Conservation (phyloP, 768 basidiomycete species). For the Leccinum barrowsii region DNA sequence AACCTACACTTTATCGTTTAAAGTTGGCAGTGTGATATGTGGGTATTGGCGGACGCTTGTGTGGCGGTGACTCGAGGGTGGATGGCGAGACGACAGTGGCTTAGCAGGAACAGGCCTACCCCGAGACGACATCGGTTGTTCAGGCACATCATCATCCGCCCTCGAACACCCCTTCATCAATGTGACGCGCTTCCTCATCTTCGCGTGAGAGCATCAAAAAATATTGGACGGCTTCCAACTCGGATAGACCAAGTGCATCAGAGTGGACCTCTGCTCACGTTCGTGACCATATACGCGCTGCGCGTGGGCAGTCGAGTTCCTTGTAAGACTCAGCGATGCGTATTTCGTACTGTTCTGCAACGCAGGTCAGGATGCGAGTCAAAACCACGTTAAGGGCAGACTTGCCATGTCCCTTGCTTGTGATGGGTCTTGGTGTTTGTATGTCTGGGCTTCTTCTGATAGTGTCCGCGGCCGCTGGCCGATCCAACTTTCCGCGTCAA, state of each 20-base stretch:
- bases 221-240: slow-evolving; percentile 75
- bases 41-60: slow-evolving; percentile 28
- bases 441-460: slow-evolving; percentile 34
- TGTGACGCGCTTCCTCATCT: slow-evolving; percentile 41
- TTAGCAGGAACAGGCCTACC: slow-evolving; percentile 6
- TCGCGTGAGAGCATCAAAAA: slow-evolving; percentile 83
- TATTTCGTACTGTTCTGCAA: slow-evolving; percentile 61
- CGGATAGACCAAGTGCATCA: slow-evolving; percentile 67
- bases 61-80: slow-evolving; percentile 12
- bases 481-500: slow-evolving; percentile 66
- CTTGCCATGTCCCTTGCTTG: slow-evolving; percentile 49
- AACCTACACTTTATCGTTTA: slow-evolving; percentile 54
- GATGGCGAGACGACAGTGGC: slow-evolving; percentile 7
- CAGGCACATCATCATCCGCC: slow-evolving; percentile 36
- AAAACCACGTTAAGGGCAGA: background rate
- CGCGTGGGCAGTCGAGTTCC: slow-evolving; percentile 40
- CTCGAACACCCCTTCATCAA: slow-evolving; percentile 56
- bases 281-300: slow-evolving; percentile 44
- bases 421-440: slow-evolving; percentile 23
- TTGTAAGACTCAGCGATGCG: slow-evolving; percentile 56
- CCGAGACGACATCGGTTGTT: background rate
- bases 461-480: slow-evolving; percentile 29
- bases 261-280: slow-evolving; percentile 51
- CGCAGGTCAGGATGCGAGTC: background rate
- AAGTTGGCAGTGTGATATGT: slow-evolving; percentile 25